Evolutionary conservation across 129 eudicot species (phyloP).

Genomic region (Centaurea solstitialis): DNA sequence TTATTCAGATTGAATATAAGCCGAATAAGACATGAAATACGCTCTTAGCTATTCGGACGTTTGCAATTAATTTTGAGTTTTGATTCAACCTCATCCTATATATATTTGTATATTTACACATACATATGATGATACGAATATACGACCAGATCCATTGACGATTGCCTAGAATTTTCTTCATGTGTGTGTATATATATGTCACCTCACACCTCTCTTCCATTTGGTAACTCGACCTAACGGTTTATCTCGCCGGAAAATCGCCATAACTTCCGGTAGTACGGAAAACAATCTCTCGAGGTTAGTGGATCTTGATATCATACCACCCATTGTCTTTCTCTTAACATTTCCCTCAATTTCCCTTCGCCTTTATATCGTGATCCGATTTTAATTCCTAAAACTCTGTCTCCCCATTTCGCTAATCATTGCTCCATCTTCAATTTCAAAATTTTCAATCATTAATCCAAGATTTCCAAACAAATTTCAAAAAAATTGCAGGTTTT

Average conservation of each 20-base stretch:
- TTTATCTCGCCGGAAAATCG: constrained; percentile 8
- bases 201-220: background rate
- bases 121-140: too few species aligned
- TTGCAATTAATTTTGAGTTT: too few species aligned
- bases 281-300: constrained; percentile 3
- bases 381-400: constrained; percentile 33
- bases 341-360: constrained; percentile 6
- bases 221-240: background rate
- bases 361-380: constrained; percentile 43
- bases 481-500: background rate
- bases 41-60: too few species aligned
- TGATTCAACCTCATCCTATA: too few species aligned
- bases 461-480: background rate
- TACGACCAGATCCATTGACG: background rate
- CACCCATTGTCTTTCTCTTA: background rate
- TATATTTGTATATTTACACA: too few species aligned
- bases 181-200: background rate
- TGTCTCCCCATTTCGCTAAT: constrained; percentile 4
- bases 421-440: background rate
- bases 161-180: background rate
- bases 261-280: constrained; percentile 25
- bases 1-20: too few species aligned
- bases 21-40: too few species aligned
- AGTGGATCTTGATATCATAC: background rate
- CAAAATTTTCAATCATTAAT: background rate